Conservation (phyloP, 768 basidiomycete genomes). For the Trametes cubensis region DNA sequence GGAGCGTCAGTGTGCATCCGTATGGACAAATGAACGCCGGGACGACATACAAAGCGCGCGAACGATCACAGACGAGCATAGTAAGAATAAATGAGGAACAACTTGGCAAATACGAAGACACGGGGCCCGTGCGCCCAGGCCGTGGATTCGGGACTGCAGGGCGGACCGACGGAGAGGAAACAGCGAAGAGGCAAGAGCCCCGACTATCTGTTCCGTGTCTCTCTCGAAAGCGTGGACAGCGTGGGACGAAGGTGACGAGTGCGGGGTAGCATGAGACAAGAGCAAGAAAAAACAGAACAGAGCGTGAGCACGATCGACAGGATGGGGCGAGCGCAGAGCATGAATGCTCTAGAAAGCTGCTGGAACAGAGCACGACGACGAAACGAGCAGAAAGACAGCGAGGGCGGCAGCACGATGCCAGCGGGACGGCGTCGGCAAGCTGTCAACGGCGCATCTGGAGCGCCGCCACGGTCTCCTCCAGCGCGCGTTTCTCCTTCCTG, state of each 20-base stretch:
- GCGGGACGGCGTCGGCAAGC: background rate
- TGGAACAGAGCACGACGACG: slow-evolving; percentile 1
- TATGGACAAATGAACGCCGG: background rate
- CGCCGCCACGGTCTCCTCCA: slow-evolving; percentile 24
- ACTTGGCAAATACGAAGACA: background rate
- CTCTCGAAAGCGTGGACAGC: slow-evolving; percentile 17
- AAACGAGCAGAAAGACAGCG: background rate
- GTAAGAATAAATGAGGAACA: slow-evolving; percentile 11
- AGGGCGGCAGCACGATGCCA: background rate
- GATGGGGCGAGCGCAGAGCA: slow-evolving; percentile 13
- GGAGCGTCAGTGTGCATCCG: background rate
- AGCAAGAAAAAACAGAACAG: slow-evolving; percentile 10
- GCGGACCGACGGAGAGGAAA: slow-evolving; percentile 21
- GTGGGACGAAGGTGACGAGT: slow-evolving; percentile 5
- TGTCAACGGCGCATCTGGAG: slow-evolving; percentile 16
- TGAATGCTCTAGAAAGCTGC: slow-evolving; percentile 10
- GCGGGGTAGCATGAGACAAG: slow-evolving; percentile 9
- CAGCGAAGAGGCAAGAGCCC: slow-evolving; percentile 22
- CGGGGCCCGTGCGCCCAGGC: slow-evolving; percentile 14
- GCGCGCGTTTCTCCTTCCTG: slow-evolving; percentile 18
- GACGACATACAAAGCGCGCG: background rate
- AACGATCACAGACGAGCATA: slow-evolving; percentile 6
- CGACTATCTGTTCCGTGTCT: slow-evolving; percentile 21
- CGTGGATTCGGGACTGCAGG: slow-evolving; percentile 5
- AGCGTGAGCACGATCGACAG: slow-evolving; percentile 15